Evolutionary conservation across 2,329 filamentous ascomycete genomes (phyloP).

Genomic region (Xylaria sp.): DNA sequence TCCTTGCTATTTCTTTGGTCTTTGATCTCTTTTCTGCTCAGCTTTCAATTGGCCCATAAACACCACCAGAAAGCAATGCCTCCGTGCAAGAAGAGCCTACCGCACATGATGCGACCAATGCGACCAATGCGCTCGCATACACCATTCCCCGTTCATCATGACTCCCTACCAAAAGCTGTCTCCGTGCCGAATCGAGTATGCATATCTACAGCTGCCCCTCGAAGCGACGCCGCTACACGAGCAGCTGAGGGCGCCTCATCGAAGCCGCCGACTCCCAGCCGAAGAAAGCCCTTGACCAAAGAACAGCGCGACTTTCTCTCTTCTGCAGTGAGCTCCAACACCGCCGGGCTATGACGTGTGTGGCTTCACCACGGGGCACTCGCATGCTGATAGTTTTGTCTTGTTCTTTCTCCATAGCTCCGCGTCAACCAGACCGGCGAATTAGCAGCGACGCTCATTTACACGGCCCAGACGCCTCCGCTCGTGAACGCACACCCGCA

Average conservation of each 20-base stretch:
- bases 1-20: background rate
- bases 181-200: constrained; percentile 41
- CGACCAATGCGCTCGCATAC: constrained; percentile 38
- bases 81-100: constrained; percentile 34
- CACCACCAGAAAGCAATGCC: constrained; percentile 40
- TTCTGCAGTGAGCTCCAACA: constrained; percentile 66
- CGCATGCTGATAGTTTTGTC: constrained; percentile 17
- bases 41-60: background rate
- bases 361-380: background rate
- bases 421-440: constrained; percentile 98
- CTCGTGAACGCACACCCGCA: constrained; percentile 84
- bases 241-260: constrained; percentile 41
- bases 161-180: constrained; percentile 54
- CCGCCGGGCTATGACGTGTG: background rate
- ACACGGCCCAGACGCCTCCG: constrained; percentile 86
- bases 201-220: constrained; percentile 42
- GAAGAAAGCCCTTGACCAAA: constrained; percentile 69
- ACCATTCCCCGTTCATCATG: constrained; percentile 45
- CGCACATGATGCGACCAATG: constrained; percentile 39
- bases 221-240: constrained; percentile 39
- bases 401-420: constrained; percentile 60
- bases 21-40: background rate
- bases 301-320: constrained; percentile 80
- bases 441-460: constrained; percentile 95
- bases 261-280: constrained; percentile 52